Conservation (phyloP, 108 stramenopile species). For the Conticribra guillardii region DNA sequence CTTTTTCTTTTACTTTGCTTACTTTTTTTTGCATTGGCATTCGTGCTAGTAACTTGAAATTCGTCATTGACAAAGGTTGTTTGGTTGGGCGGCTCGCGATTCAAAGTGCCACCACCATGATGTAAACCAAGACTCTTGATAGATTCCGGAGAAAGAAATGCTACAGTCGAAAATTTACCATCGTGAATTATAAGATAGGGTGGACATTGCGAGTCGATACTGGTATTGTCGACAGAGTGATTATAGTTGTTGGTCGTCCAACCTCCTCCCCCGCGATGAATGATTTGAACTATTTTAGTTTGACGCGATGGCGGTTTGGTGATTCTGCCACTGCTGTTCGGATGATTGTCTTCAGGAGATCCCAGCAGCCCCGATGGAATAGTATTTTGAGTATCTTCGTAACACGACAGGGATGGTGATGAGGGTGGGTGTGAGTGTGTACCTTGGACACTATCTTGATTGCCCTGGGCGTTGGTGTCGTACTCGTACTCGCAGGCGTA, state of each 20-base stretch:
- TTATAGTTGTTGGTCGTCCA: not conserved
- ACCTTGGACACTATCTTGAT: not conserved
- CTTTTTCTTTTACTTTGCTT: too few species aligned
- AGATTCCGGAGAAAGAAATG: constrained; percentile 28
- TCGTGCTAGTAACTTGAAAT: not conserved
- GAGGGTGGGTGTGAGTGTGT: not conserved
- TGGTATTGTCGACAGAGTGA: not conserved
- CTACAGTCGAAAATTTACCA: constrained; percentile 21
- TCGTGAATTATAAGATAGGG: constrained; percentile 41
- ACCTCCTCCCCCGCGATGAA: constrained; percentile 21
- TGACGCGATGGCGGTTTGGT: constrained; percentile 24
- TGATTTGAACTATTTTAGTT: constrained; percentile 38
- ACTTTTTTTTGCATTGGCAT: too few species aligned
- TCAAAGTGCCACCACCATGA: not conserved
- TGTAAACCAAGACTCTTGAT: constrained; percentile 1
- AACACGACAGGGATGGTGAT: not conserved
- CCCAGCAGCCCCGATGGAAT: constrained; percentile 27
- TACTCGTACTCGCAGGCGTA: constrained; percentile 23
- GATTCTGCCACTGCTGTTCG: not conserved
- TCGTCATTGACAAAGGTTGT: not conserved
- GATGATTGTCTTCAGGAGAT: not conserved
- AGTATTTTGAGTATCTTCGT: constrained; percentile 31
- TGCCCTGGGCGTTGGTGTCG: not conserved
- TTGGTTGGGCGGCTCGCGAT: not conserved
- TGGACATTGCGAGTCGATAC: constrained; percentile 10